These are phyloP conservation scores for Torulaspora franciscae DNA, from an alignment of 805 yeast genomes.

Conservation along the genomic window DNA sequence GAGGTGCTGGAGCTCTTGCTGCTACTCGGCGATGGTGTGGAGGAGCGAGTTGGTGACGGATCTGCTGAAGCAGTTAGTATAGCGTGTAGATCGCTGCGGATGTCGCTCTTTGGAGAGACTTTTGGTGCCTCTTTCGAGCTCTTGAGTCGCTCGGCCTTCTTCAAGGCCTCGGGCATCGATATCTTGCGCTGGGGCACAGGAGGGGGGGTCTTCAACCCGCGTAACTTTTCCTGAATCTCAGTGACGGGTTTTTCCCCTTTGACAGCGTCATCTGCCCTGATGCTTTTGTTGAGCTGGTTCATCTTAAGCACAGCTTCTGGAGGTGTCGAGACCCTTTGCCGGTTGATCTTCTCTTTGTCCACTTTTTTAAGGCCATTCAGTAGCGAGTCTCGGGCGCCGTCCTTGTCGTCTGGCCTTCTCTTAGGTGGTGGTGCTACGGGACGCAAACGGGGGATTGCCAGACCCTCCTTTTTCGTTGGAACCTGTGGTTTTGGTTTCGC, in stretches of 20 bases:
- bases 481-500: constrained; percentile 14
- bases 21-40: neutral
- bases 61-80: constrained; percentile 12
- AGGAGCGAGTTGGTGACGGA: neutral
- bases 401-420: neutral
- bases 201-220: constrained; percentile 19
- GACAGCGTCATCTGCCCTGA: neutral
- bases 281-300: constrained; percentile 6
- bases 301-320: constrained; percentile 25
- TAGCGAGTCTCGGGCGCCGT: neutral
- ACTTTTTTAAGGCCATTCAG: constrained; percentile 10
- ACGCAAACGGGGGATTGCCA: constrained; percentile 17
- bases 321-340: constrained; percentile 10
- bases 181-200: constrained; percentile 28
- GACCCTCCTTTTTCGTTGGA: constrained; percentile 14
- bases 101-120: constrained; percentile 2
- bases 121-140: neutral
- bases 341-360: neutral
- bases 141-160: constrained; percentile 20
- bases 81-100: constrained; percentile 15
- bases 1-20: neutral
- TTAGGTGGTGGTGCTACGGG: constrained; percentile 8
- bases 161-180: constrained; percentile 30
- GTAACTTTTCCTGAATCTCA: constrained; percentile 19
- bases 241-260: constrained; percentile 5